These are phyloP conservation scores for Halteria grandinella DNA, from an alignment of 73 alveolate genomes.

Conservation along the genomic window DNA sequence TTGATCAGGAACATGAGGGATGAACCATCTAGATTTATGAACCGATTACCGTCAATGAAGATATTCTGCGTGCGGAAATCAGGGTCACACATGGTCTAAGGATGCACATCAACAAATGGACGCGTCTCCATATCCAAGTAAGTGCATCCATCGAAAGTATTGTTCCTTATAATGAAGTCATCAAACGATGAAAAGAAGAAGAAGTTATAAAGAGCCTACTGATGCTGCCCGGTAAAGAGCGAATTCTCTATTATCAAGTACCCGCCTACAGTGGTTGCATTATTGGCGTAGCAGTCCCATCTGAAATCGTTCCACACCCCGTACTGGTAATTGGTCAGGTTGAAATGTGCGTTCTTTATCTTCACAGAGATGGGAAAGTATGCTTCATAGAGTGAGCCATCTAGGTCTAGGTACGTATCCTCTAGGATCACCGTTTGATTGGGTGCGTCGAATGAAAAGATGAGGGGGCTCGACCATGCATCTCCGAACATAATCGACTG, in stretches of 20 bases:
- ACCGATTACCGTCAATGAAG: conserved; percentile 9
- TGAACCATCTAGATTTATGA: conserved; percentile 10
- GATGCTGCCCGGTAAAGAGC: conserved; percentile 17
- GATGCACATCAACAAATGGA: conserved; percentile 43
- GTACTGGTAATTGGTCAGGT: conserved; percentile 49
- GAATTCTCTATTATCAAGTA: neutral
- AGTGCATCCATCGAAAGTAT: conserved; percentile 21
- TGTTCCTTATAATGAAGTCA: conserved; percentile 29
- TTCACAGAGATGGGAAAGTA: conserved; percentile 39
- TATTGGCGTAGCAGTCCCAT: conserved; percentile 30
- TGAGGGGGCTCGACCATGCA: conserved; percentile 58
- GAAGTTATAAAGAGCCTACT: conserved; percentile 49
- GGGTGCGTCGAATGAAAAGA: conserved; percentile 30
- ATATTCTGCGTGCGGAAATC: conserved; percentile 24
- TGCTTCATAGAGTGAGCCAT: conserved; percentile 43
- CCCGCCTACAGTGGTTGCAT: conserved; percentile 2
- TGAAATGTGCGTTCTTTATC: neutral
- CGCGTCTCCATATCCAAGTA: conserved; percentile 58
- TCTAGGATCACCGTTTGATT: neutral
- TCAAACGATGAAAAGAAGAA: conserved; percentile 35
- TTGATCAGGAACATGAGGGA: conserved; percentile 31
- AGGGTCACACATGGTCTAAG: conserved; percentile 47
- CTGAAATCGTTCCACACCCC: conserved; percentile 57
- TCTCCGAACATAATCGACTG: conserved; percentile 52
- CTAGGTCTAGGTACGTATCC: conserved; percentile 40